Conservation (phyloP, 371 early-diverging fungal genomes). For the Mortierella sp. region DNA sequence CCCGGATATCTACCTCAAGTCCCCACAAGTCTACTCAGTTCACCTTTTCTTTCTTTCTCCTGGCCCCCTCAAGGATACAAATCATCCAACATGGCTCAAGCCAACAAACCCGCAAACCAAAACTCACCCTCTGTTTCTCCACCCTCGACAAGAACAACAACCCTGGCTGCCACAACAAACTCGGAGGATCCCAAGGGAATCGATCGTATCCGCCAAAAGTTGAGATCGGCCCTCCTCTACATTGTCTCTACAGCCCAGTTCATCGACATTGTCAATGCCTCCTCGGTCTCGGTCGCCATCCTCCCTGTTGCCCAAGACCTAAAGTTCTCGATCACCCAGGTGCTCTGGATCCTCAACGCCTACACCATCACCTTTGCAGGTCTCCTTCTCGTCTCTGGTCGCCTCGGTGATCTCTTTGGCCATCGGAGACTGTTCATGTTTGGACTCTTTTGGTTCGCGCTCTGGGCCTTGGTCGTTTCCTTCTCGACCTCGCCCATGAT, state of each 20-base stretch:
- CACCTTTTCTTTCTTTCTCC: too few relatives aligned
- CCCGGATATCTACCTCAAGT: too few relatives aligned
- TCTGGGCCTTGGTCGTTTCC: conserved; percentile 35
- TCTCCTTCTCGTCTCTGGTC: conserved; percentile 31
- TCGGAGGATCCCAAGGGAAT: too few relatives aligned
- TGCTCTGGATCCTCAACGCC: conserved; percentile 36
- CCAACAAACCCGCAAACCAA: too few relatives aligned
- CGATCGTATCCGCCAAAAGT: too few relatives aligned
- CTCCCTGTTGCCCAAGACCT: conserved; percentile 36
- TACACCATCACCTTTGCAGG: conserved; percentile 49
- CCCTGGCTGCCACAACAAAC: too few relatives aligned
- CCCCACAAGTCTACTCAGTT: too few relatives aligned
- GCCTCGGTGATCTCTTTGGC: conserved; percentile 39
- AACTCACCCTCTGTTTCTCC: too few relatives aligned
- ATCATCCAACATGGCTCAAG: too few relatives aligned
- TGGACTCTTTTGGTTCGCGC: conserved; percentile 38
- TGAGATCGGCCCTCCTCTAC: conserved; percentile 26
- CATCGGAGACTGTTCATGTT: conserved; percentile 29
- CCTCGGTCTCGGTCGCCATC: conserved; percentile 31
- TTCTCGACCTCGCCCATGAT: conserved; percentile 37
- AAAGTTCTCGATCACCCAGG: conserved; percentile 15
- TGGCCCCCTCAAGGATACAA: too few relatives aligned
- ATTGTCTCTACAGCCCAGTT: conserved; percentile 43
- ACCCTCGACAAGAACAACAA: too few relatives aligned
- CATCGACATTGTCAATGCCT: conserved; percentile 42